phyloP scores from a whole-genome alignment of 495 filamentous ascomycete species.

The Neohortaea acidophila region DNA sequence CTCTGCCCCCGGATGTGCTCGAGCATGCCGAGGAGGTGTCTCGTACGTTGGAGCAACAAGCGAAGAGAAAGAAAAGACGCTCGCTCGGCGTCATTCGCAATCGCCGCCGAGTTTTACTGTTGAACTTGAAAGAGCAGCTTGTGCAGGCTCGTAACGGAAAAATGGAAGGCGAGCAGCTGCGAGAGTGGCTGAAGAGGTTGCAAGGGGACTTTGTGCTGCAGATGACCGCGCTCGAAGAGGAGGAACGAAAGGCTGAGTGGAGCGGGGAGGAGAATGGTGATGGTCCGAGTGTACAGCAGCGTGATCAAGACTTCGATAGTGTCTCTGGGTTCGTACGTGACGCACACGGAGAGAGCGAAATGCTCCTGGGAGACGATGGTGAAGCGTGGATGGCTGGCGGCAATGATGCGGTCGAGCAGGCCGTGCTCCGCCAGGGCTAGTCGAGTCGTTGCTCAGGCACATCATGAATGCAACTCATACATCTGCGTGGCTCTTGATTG shows the following conservation, averaged over 20 bases:
- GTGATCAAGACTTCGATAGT: too few species aligned
- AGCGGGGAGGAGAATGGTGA: neutral
- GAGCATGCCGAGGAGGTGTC: constrained; percentile 52
- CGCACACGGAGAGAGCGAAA: too few species aligned
- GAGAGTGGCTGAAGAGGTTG: constrained; percentile 49
- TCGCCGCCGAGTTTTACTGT: constrained; percentile 52
- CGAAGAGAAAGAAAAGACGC: constrained; percentile 39
- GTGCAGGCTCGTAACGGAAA: constrained; percentile 49
- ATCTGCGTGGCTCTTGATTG: too few species aligned
- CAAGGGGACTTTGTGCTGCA: constrained; percentile 60
- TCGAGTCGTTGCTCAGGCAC: too few species aligned
- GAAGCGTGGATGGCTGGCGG: too few species aligned
- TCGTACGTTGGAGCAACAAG: constrained; percentile 38
- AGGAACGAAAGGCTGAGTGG: constrained; percentile 3
- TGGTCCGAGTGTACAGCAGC: too few species aligned
- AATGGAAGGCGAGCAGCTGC: constrained; percentile 50
- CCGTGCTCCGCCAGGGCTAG: too few species aligned
- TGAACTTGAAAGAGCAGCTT: constrained; percentile 62
- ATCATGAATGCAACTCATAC: too few species aligned
- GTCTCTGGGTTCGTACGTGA: too few species aligned
- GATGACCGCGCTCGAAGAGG: constrained; percentile 49
- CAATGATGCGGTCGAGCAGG: too few species aligned
- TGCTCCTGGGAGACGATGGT: too few species aligned
- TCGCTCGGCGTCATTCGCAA: constrained; percentile 41
- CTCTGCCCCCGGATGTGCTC: constrained; percentile 53